A percentile compares a stretch with the other conserved stretches of the same genome.
Evolutionary conservation across 2,329 filamentous ascomycete species (phyloP).

Genomic region (Nothophaeocryptopus gaeumannii): DNA sequence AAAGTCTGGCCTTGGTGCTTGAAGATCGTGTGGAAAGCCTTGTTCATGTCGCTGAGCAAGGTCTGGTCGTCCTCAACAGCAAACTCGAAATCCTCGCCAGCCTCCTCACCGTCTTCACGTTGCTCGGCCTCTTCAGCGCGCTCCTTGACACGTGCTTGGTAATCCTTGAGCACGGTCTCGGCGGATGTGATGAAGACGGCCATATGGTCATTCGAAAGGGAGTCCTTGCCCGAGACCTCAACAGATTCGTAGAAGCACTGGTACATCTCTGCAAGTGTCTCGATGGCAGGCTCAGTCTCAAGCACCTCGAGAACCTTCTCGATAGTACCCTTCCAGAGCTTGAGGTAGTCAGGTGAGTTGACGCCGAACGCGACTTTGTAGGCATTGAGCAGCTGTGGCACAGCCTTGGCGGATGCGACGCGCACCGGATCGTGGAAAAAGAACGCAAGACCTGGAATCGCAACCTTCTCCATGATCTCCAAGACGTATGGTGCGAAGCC

Average conservation of each 20-base stretch:
- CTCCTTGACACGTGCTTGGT: slow-evolving; percentile 78
- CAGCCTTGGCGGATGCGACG: slow-evolving; percentile 89
- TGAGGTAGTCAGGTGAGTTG: slow-evolving; percentile 73
- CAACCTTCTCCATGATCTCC: slow-evolving; percentile 95
- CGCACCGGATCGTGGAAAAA: slow-evolving; percentile 99
- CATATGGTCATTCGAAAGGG: slow-evolving; percentile 76
- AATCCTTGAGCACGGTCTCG: slow-evolving; percentile 83
- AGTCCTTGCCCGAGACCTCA: slow-evolving; percentile 85
- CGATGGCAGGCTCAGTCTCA: slow-evolving; percentile 88
- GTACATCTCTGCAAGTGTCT: slow-evolving; percentile 97
- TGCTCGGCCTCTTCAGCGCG: slow-evolving; percentile 82
- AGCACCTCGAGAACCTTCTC: slow-evolving; percentile 92
- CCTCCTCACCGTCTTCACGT: slow-evolving; percentile 70
- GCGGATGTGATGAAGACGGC: slow-evolving; percentile 81
- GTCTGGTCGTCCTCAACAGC: slow-evolving; percentile 98
- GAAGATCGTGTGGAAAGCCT: slow-evolving; percentile 98
- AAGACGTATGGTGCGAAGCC: slow-evolving; percentile 88
- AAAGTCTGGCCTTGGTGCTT: slow-evolving; percentile 89
- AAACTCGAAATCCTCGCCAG: slow-evolving; percentile 79
- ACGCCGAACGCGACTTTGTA: slow-evolving; percentile 89
- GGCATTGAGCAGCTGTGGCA: slow-evolving; percentile 87
- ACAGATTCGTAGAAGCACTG: slow-evolving; percentile 99
- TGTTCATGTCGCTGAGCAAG: slow-evolving; percentile 98
- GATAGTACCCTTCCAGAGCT: slow-evolving; percentile 80
- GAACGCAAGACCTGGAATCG: slow-evolving; percentile 87